Base-by-base conservation (phyloP, 768 basidiomycete species). In the Trametes sanguinea region DNA sequence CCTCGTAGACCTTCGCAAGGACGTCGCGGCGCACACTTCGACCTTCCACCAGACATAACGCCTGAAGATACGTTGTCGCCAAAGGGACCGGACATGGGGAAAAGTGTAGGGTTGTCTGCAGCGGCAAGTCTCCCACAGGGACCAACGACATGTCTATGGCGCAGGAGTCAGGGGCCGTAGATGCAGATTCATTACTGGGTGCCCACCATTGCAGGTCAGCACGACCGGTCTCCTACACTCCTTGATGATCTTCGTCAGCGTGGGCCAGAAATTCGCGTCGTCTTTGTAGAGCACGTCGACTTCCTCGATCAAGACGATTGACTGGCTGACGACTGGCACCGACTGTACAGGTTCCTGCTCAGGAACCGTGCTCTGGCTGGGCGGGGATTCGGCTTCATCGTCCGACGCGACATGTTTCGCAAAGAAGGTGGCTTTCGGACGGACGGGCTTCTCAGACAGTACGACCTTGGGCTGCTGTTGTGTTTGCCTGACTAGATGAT, bases 271-370 rank as follows among this genome's bases (percentile, higher is more conserved):
- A 65, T 86, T 88, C 35, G 73, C 71, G 76, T 95, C 97, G 51
- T 94, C 92, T 62, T 85, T 86, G 77, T 88, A 99, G 50, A 98
- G 77, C 44, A 98, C 85, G 74, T 99, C 97, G 6, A 94, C 96
- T 72, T 99, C 97, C 73, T 99, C 97, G 13, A 99, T 75, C 42
- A 99, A 79, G 62, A 98, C 90, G 54, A 96, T 72, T 0, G 94
- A 95, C 76, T 99, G 96, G 57, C 85, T 81, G 60, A 91, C 77
- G 29, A 68, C 47, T 1, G 61, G 35, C 52, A 39, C 4, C 35
- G 29, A 30, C 39, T 32, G 32, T 13, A 22, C 11, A 7, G 53
- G 33, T n/a, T 43, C 42, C 8, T 53, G 43, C 50, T 35, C 42
- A 11, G 43, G 13, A 10, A 27, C 39, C 3, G 51, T n/a, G 14